Evolutionary conservation across 1,139 yeast species (phyloP).

Genomic region (Taphrina flavorubra): DNA sequence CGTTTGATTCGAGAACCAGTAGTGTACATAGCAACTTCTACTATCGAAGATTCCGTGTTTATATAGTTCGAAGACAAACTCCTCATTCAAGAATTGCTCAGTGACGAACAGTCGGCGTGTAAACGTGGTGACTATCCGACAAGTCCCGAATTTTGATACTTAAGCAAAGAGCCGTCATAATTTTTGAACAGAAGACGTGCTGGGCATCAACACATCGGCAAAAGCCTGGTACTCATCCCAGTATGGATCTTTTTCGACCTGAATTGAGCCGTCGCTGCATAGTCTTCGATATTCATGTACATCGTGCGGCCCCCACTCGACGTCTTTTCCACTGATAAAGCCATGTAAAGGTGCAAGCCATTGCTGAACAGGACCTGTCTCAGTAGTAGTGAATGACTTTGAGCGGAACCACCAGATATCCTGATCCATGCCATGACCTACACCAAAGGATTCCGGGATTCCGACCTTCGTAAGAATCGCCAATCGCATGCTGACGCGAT

Average conservation of each 20-base stretch:
- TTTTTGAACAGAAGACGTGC: neutral
- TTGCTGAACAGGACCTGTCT: constrained; percentile 49
- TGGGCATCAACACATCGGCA: constrained; percentile 22
- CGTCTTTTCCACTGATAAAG: constrained; percentile 38
- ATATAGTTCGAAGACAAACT: too few species aligned
- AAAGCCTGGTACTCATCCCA: constrained; percentile 49
- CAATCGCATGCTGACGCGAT: constrained; percentile 52
- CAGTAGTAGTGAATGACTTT: constrained; percentile 49
- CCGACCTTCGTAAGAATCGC: constrained; percentile 48
- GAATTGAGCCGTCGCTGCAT: constrained; percentile 49
- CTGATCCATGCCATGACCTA: constrained; percentile 52
- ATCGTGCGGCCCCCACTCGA: constrained; percentile 50
- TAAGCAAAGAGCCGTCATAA: neutral
- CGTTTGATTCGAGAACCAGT: neutral
- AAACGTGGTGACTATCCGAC: neutral
- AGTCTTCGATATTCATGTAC: constrained; percentile 48
- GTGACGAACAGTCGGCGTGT: too few species aligned
- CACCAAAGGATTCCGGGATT: constrained; percentile 45
- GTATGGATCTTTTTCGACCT: constrained; percentile 49
- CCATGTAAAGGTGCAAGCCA: constrained; percentile 22
- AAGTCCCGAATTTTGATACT: neutral
- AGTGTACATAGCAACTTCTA: neutral
- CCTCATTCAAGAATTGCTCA: neutral
- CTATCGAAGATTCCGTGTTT: too few species aligned
- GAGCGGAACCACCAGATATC: constrained; percentile 52